phyloP scores from a whole-genome alignment of 2,329 filamentous ascomycete species.

The Paecilomyces sp. region DNA sequence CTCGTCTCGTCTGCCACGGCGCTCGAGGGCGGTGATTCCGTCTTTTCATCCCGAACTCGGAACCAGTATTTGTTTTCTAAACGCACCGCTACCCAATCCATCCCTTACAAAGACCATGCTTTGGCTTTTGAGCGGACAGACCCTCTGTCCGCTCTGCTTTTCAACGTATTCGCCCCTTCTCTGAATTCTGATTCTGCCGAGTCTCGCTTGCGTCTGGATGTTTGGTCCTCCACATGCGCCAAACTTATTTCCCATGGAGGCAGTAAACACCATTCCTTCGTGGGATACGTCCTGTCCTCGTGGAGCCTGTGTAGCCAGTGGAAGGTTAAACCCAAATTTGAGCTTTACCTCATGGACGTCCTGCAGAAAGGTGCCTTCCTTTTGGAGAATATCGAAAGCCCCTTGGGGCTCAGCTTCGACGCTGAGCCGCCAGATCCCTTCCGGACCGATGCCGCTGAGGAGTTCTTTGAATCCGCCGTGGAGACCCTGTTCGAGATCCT shows the following conservation, averaged over 20 bases:
- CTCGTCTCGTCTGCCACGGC: constrained; percentile 72
- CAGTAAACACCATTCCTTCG: constrained; percentile 68
- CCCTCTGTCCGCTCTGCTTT: constrained; percentile 73
- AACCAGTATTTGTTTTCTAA: constrained; percentile 42
- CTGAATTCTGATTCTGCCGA: constrained; percentile 74
- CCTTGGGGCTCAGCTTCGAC: constrained; percentile 62
- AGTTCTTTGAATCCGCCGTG: constrained; percentile 81
- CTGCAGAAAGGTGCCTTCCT: constrained; percentile 89
- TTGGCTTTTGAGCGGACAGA: constrained; percentile 86
- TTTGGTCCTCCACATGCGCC: constrained; percentile 84
- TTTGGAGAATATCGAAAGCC: constrained; percentile 75
- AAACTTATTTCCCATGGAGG: constrained; percentile 72
- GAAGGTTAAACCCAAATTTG: constrained; percentile 82
- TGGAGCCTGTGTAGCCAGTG: constrained; percentile 84
- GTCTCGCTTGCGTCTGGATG: constrained; percentile 68
- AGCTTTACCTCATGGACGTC: constrained; percentile 91
- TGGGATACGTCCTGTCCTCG: constrained; percentile 77
- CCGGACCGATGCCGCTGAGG: constrained; percentile 73
- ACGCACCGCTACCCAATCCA: constrained; percentile 40
- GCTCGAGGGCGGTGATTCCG: constrained; percentile 74
- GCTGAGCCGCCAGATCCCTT: constrained; percentile 61
- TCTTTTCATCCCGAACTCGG: constrained; percentile 56
- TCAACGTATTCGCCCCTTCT: constrained; percentile 84
- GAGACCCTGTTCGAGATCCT: constrained; percentile 77
- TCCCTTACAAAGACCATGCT: constrained; percentile 70